Percentiles rank a stretch among this genome's conserved stretches.
Conservation (phyloP, 2,329 filamentous ascomycete species). For the Hymenoscyphus albidus region DNA sequence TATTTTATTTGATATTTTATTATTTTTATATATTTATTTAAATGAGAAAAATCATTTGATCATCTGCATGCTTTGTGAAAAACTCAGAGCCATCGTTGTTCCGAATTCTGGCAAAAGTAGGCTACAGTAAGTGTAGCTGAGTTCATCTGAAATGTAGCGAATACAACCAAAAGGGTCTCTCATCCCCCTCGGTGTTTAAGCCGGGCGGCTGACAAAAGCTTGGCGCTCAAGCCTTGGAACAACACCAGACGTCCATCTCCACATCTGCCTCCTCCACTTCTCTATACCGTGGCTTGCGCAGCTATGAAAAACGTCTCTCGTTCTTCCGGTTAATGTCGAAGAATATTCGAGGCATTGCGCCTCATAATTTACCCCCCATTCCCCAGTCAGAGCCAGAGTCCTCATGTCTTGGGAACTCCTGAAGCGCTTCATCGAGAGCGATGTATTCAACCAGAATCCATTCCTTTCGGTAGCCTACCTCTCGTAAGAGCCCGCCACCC, state of each 20-base stretch:
- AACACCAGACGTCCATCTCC: background rate
- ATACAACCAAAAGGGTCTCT: too few relatives aligned
- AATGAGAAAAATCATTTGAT: too few relatives aligned
- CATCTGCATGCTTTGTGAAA: too few relatives aligned
- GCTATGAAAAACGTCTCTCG: conserved; percentile 23
- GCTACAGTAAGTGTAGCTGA: too few relatives aligned
- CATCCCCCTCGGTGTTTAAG: background rate
- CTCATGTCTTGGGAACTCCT: conserved; percentile 79
- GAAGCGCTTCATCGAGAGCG: conserved; percentile 86
- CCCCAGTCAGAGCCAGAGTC: conserved; percentile 17
- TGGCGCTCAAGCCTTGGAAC: background rate
- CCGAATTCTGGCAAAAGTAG: too few relatives aligned
- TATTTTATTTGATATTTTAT: too few relatives aligned
- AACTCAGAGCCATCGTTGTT: too few relatives aligned
- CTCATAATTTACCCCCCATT: conserved; percentile 24
- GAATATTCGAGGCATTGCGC: conserved; percentile 34
- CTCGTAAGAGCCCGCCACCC: conserved; percentile 51
- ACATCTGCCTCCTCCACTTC: background rate
- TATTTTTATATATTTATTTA: too few relatives aligned
- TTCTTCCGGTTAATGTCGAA: conserved; percentile 33
- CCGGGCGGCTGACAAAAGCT: background rate
- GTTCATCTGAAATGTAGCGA: too few relatives aligned
- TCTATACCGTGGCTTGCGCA: conserved; percentile 21
- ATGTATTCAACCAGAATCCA: conserved; percentile 89
- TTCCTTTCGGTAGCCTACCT: conserved; percentile 86